Base-by-base conservation (phyloP, 345 rosid species). In the Sisymbrium altissimum region DNA sequence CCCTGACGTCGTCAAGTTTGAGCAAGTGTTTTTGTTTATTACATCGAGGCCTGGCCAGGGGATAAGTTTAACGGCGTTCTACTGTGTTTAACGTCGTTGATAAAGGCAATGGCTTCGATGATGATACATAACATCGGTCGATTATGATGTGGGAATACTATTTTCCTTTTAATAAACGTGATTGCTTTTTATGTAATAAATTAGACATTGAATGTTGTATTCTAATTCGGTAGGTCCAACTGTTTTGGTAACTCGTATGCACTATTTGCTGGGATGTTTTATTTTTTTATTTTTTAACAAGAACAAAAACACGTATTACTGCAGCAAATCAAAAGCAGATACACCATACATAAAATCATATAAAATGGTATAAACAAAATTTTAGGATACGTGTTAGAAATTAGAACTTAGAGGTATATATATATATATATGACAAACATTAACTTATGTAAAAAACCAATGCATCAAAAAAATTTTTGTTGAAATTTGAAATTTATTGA, bases 141-240 rank as follows among this genome's bases (percentile, higher is more conserved):
- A 71, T 54, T 14, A 65, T 23, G 59, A 55, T 65, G 41, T 56
- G 38, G 6, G 30, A 12, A 6, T 64, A 44, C 36, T 33, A 10
- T 45, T 41, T 40, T 41, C 12, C 4, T 0, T 4, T 8, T 13
- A 41, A 73, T 48, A 48, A 75, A 59, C 27, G 50, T 32, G 45
- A 48, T 12, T 9, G n/a, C n/a, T n/a, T 6, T 66, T 57, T 66
- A 12, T 58, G n/a, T 29, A 29, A 48, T 14, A 18, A 38, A 46
- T 18, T 7, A 36, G 45, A 38, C 15, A 48, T 19, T 58, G 27
- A 65, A 25, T 67, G 62, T 39, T 49, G 40, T 75, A 40, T 67
- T 23, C 44, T 48, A 68, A 68, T 41, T 40, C 38, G 79, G 61
- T 75, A 30, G 74, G 73, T 59, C 79, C 68, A 75, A 75, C 79